Percentiles rank a stretch among this genome's conserved stretches.
These are phyloP conservation scores for Phaeotremella skinneri DNA, from an alignment of 768 basidiomycete genomes.

Conservation along the genomic window DNA sequence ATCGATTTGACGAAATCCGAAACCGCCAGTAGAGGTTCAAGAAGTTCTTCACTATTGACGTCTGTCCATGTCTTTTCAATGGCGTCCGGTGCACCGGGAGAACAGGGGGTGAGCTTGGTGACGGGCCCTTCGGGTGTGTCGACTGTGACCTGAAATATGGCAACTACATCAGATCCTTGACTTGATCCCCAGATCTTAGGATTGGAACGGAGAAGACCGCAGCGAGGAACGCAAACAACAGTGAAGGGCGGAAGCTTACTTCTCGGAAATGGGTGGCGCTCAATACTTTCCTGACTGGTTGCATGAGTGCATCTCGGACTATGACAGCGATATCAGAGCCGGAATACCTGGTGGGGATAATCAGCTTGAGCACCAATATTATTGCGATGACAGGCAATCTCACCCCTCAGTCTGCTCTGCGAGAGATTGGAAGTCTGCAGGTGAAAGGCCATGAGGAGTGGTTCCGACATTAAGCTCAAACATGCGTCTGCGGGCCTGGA, in stretches of 20 bases:
- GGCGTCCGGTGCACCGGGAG: slow-evolving; percentile 82
- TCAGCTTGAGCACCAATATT: neutral
- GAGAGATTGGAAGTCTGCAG: slow-evolving; percentile 73
- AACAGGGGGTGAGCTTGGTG: slow-evolving; percentile 85
- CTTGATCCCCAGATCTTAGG: no score
- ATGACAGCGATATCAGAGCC: slow-evolving; percentile 93
- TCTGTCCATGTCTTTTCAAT: slow-evolving; percentile 87
- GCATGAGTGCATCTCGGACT: slow-evolving; percentile 96
- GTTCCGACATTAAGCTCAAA: slow-evolving; percentile 93
- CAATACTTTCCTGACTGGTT: slow-evolving; percentile 93
- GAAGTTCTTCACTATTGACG: slow-evolving; percentile 78
- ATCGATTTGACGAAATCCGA: slow-evolving; percentile 80
- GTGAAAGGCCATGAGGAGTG: slow-evolving; percentile 79
- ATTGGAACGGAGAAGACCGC: neutral
- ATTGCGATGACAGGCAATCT: slow-evolving; percentile 19
- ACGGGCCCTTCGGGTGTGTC: slow-evolving; percentile 34
- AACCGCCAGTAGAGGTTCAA: slow-evolving; percentile 78
- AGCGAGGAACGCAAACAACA: no score
- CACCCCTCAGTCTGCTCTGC: slow-evolving; percentile 85
- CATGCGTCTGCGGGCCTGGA: slow-evolving; percentile 88
- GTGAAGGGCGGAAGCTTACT: slow-evolving; percentile 34
- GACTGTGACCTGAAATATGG: slow-evolving; percentile 20
- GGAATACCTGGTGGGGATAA: slow-evolving; percentile 61
- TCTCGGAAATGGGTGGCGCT: slow-evolving; percentile 91
- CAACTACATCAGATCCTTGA: no score